Base-by-base conservation (phyloP, 176 grass and related monocot species). In the Oryza longistaminata region DNA sequence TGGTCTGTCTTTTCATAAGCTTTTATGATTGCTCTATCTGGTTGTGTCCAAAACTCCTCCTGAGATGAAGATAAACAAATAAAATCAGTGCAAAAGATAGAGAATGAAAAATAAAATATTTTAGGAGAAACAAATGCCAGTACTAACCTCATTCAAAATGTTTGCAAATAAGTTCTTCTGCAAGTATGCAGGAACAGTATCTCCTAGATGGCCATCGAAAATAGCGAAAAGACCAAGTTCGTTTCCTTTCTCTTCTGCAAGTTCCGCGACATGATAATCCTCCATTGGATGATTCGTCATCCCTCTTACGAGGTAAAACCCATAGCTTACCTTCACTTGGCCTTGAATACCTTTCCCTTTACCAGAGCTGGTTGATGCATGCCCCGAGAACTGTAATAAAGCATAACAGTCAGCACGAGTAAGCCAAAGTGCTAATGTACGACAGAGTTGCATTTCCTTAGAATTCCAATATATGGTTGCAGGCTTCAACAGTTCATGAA, bases 21-120 rank as follows among this genome's bases (percentile, higher is more conserved):
- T 87, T 86, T 91, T 75, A 40, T 80, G 74, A 97, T 92, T 50
- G 92, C 95, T 83, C 75, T 78, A 68, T 92, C 88, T 3, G 95
- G 81, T 22, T 92, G 84, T 69, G 92, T 89, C 95, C 88, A 94
- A 88, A 97, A 94, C 75, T 97, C 95, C 88, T 97, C 95, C 95
- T 97, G 73, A 64, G 87, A 76, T 79, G 70, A 34, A 27, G 55
- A 0, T 22, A 70, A 46, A 31, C 29, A 71, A 80, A 50, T 21
- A 71, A 37, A 69, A 79, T 49, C 9, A 43, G 49, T 1, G 27
- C 43, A 65, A 68, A 31, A 22, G 71, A 9, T 52, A 69, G 37
- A 2, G 21, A 75, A 77, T 15, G 82, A 33, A 43, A 42, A 75
- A 77, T 15, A 77, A 33, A 43, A 42, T 68, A 37, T 4, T 60